These are phyloP conservation scores for Fragilariopsis cylindrus DNA, from an alignment of 108 stramenopile genomes.

Conservation along the genomic window DNA sequence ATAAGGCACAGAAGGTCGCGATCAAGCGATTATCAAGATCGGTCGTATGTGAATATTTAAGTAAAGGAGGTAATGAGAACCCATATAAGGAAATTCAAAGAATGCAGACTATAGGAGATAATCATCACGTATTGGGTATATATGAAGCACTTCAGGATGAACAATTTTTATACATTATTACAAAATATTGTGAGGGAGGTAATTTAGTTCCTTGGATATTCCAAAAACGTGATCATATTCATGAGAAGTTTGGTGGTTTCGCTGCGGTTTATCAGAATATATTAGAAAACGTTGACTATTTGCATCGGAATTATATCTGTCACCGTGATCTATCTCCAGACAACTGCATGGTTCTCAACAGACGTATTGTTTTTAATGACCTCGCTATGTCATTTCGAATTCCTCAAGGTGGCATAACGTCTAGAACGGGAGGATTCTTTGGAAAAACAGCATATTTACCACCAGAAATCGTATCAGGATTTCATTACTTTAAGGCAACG, in stretches of 20 bases:
- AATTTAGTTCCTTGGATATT: slow-evolving; percentile 40
- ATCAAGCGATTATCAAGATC: slow-evolving; percentile 45
- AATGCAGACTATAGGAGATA: slow-evolving; percentile 50
- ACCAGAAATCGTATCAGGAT: slow-evolving; percentile 58
- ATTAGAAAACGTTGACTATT: slow-evolving; percentile 42
- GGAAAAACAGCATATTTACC: slow-evolving; percentile 65
- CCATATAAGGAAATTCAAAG: slow-evolving; percentile 48
- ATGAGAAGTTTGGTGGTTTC: slow-evolving; percentile 14
- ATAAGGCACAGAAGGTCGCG: slow-evolving; percentile 36
- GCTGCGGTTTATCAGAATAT: slow-evolving; percentile 55
- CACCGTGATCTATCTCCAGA: slow-evolving; percentile 72
- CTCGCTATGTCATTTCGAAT: slow-evolving; percentile 76
- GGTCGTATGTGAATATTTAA: slow-evolving; percentile 28
- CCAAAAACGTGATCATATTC: neutral
- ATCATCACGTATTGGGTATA: slow-evolving; percentile 45
- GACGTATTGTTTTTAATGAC: slow-evolving; percentile 58
- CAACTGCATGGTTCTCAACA: slow-evolving; percentile 60
- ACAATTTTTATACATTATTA: slow-evolving; percentile 62
- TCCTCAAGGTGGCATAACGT: slow-evolving; percentile 33
- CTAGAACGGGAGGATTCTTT: slow-evolving; percentile 43
- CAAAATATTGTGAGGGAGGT: slow-evolving; percentile 60
- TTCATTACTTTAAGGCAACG: slow-evolving; percentile 60
- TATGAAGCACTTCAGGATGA: slow-evolving; percentile 60
- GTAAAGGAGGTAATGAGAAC: slow-evolving; percentile 39
- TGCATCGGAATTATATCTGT: slow-evolving; percentile 42